Percentiles rank a stretch among this genome's conserved stretches.
These are phyloP conservation scores for Trametes cingulata DNA, from an alignment of 768 basidiomycete species.

Conservation along the genomic window DNA sequence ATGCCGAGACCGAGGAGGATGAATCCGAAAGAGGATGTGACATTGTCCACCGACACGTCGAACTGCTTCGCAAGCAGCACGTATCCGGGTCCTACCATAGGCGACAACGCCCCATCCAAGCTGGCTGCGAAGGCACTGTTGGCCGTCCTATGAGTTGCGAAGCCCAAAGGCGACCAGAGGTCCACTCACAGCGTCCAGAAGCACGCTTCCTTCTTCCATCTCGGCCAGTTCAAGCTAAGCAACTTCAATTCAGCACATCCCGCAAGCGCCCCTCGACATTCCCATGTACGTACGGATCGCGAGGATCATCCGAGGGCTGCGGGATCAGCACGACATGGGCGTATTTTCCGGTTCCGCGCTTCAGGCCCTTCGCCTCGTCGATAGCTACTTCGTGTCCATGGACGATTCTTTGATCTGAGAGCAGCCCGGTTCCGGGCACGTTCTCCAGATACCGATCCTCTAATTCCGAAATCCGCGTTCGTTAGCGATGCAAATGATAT, in stretches of 20 bases:
- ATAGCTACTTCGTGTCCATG: conserved; percentile 38
- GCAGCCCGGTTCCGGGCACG: conserved; percentile 44
- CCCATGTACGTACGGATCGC: conserved; percentile 40
- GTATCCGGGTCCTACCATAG: conserved; percentile 46
- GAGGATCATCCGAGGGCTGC: conserved; percentile 46
- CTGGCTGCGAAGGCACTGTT: conserved; percentile 44
- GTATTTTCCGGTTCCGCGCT: conserved; percentile 40
- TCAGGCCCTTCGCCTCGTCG: conserved; percentile 36
- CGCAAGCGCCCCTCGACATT: not conserved
- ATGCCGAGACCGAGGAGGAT: conserved; percentile 44
- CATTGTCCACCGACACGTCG: conserved; percentile 42
- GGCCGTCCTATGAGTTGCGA: not conserved
- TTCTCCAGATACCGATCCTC: conserved; percentile 40
- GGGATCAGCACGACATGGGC: conserved; percentile 43
- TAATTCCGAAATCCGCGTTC: conserved; percentile 12
- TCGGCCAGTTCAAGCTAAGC: conserved; percentile 41
- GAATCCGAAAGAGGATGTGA: conserved; percentile 44
- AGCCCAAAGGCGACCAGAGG: not conserved
- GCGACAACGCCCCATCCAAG: conserved; percentile 44
- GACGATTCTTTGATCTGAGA: conserved; percentile 41
- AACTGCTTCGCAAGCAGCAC: conserved; percentile 43
- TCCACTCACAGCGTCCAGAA: conserved; percentile 44
- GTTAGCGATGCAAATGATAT: not conserved
- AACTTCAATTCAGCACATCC: not conserved
- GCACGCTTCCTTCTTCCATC: conserved; percentile 47